Base-by-base conservation (phyloP, 805 yeast species). In the Schwanniomyces yamadae region DNA sequence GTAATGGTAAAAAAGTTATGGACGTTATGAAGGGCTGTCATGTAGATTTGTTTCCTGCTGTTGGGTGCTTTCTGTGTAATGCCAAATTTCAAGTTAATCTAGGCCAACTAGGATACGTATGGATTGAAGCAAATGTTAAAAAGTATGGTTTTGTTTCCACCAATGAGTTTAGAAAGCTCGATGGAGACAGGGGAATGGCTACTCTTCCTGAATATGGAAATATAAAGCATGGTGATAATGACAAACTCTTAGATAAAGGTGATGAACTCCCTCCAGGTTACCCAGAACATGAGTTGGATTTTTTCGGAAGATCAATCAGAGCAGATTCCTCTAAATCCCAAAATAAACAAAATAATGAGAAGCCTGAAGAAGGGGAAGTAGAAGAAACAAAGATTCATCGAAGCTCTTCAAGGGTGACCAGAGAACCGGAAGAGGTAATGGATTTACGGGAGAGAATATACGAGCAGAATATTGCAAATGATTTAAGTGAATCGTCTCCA, bases 221-320 rank as follows among this genome's bases (percentile, higher is more conserved):
- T 37, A 63, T 62, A 33, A 32, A 41, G 8, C 50, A 50, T 31
- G 57, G 57, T 19, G 49, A 42, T 23, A 59, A 55, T 15, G 88
- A 83, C 47, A 66, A 73, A 16, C 61, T 84, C 3, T 60, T 84
- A 37, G 90, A 80, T 46, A 78, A 75, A 52, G 90, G 90, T 3
- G 90, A 82, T 42, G 81, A 74, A 28, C 55, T 83, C 27, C 90
- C 90, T 12, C 91, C 91, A 3, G 62, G 68, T 12, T 83, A 83
- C 50, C 85, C 86, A 1, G 73, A 65, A 13, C 79, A 77, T 4
- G 84, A 80, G 43, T 66, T 73, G 31, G 79, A 77, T 19, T 81
- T 81, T 45, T 80, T 82, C 49, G 85, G 84, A 1, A 48, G 73
- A 37, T 45, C 65, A 1, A 26, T 42, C 6, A 41, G 39, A 17